Evolutionary conservation across 768 basidiomycete species (phyloP).

Genomic region (Pleurotus tuoliensis): DNA sequence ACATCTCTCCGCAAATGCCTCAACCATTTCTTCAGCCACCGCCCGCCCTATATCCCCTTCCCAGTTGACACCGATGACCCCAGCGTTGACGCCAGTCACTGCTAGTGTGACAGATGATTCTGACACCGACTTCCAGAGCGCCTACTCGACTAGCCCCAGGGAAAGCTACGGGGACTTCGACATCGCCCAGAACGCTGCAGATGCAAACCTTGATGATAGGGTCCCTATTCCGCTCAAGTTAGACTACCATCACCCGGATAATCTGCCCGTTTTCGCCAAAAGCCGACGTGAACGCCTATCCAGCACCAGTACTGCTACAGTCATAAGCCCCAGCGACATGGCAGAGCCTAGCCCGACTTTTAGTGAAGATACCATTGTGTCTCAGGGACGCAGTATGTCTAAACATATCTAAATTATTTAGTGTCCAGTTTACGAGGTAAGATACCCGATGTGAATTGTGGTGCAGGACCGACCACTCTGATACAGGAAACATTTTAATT

Average conservation of each 20-base stretch:
- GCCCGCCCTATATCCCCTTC: slow-evolving; percentile 16
- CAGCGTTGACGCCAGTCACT: slow-evolving; percentile 23
- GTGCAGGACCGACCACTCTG: slow-evolving; percentile 7
- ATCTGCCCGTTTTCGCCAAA: slow-evolving; percentile 26
- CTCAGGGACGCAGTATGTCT: slow-evolving; percentile 10
- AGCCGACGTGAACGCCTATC: slow-evolving; percentile 50
- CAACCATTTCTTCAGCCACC: slow-evolving; percentile 23
- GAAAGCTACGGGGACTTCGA: slow-evolving; percentile 57
- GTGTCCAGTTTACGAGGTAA: background rate
- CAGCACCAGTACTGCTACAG: slow-evolving; percentile 57
- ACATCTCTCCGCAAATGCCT: slow-evolving; percentile 3
- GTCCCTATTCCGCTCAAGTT: slow-evolving; percentile 12
- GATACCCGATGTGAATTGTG: slow-evolving; percentile 7
- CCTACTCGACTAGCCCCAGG: slow-evolving; percentile 74
- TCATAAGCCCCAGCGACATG: slow-evolving; percentile 21
- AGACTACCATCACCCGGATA: slow-evolving; percentile 21
- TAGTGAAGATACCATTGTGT: slow-evolving; percentile 35
- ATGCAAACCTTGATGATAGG: slow-evolving; percentile 17
- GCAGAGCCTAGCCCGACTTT: slow-evolving; percentile 31
- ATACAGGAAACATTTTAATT: slow-evolving; percentile 1
- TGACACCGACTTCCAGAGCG: slow-evolving; percentile 85
- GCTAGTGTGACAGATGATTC: slow-evolving; percentile 56
- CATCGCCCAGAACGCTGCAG: slow-evolving; percentile 22
- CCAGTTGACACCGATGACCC: slow-evolving; percentile 27
- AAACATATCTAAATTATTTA: slow-evolving; percentile 9